These are phyloP conservation scores for Solanum chilense DNA, from an alignment of 257 asterid genomes.

Conservation along the genomic window DNA sequence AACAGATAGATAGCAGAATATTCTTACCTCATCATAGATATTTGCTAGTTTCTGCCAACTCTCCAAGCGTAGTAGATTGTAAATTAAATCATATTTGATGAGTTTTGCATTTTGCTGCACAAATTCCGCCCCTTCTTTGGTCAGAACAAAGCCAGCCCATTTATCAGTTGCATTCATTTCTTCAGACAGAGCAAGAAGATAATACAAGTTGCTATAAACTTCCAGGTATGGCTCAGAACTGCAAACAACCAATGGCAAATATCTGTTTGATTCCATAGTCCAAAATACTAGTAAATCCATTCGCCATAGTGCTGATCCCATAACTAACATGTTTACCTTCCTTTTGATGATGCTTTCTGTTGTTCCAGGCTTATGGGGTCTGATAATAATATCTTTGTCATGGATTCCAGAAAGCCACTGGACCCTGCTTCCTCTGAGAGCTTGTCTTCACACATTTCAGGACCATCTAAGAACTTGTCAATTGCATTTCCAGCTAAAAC, in stretches of 20 bases:
- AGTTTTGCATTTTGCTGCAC: constrained; percentile 76
- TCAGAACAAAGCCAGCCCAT: constrained; percentile 97
- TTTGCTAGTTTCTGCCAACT: constrained; percentile 98
- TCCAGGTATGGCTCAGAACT: constrained; percentile 79
- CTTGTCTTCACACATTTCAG: constrained; percentile 78
- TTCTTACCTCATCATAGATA: constrained; percentile 82
- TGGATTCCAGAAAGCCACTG: constrained; percentile 58
- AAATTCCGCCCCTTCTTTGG: constrained; percentile 94
- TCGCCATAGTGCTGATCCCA: background rate
- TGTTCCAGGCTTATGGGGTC: constrained; percentile 43
- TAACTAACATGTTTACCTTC: constrained; percentile 33
- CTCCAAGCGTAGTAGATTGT: constrained; percentile 82
- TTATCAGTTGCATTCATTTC: constrained; percentile 92
- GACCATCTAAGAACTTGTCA: constrained; percentile 84
- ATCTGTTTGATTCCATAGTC: background rate
- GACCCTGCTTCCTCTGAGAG: constrained; percentile 83
- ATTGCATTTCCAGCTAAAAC: constrained; percentile 77
- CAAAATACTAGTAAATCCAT: background rate
- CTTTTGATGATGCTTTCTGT: constrained; percentile 34
- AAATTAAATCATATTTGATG: constrained; percentile 86
- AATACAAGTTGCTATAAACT: constrained; percentile 77
- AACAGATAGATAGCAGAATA: constrained; percentile 9
- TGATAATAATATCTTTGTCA: constrained; percentile 45
- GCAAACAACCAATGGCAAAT: constrained; percentile 27
- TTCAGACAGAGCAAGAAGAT: constrained; percentile 84